These are phyloP conservation scores for Blastobotrys illinoisensis DNA, from an alignment of 1,139 yeast genomes.

Conservation along the genomic window DNA sequence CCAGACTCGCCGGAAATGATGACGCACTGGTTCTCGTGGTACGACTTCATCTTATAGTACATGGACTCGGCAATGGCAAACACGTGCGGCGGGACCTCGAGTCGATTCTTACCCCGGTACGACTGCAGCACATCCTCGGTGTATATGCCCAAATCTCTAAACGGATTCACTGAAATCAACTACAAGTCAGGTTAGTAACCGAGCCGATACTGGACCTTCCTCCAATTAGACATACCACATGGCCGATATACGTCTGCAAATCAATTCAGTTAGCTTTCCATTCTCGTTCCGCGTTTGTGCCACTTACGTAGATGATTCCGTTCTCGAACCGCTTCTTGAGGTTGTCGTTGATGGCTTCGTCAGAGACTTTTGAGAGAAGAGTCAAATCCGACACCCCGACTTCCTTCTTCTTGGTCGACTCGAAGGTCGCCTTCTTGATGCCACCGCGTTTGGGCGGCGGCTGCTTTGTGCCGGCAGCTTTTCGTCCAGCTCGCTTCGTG, in stretches of 20 bases:
- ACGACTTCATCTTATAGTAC: slow-evolving; percentile 93
- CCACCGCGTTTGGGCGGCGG: slow-evolving; percentile 48
- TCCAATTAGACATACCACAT: slow-evolving; percentile 29
- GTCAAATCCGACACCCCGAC: slow-evolving; percentile 97
- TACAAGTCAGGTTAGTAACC: slow-evolving; percentile 8
- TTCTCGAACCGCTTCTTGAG: slow-evolving; percentile 83
- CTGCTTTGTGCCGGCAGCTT: slow-evolving; percentile 47
- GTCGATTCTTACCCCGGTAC: slow-evolving; percentile 85
- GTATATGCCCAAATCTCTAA: slow-evolving; percentile 92
- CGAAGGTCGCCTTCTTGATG: slow-evolving; percentile 90
- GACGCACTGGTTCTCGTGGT: slow-evolving; percentile 94
- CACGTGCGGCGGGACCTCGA: slow-evolving; percentile 98
- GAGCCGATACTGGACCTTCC: no score
- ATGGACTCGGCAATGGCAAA: slow-evolving; percentile 96
- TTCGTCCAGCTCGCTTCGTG: slow-evolving; percentile 71
- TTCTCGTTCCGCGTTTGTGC: neutral
- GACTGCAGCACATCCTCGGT: slow-evolving; percentile 68
- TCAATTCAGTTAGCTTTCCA: slow-evolving; percentile 13
- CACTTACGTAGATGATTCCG: slow-evolving; percentile 83
- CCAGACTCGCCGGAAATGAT: slow-evolving; percentile 99
- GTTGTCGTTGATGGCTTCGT: slow-evolving; percentile 90
- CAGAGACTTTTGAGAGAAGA: slow-evolving; percentile 78
- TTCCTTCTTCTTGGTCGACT: slow-evolving; percentile 81
- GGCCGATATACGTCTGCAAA: slow-evolving; percentile 35
- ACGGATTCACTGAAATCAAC: slow-evolving; percentile 93